Percentiles rank a stretch among this genome's conserved stretches.
Conservation (phyloP, 495 filamentous ascomycete species). For the Aspergillus indologenus region DNA sequence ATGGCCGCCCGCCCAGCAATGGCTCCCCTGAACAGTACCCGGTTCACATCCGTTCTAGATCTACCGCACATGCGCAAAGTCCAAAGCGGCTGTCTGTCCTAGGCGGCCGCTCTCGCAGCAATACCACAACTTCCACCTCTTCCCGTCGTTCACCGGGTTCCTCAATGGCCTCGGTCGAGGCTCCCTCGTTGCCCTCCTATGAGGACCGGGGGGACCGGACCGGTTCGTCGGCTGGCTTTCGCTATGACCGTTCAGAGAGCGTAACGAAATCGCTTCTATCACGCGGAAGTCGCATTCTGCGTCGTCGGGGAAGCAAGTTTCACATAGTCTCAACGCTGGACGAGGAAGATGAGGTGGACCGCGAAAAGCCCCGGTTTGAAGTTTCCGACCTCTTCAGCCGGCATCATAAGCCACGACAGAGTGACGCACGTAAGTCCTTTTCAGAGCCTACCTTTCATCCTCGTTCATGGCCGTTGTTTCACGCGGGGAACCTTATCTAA, state of each 20-base stretch:
- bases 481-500: not conserved
- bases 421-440: slow-evolving; percentile 33
- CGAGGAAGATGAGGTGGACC: slow-evolving; percentile 44
- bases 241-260: slow-evolving; percentile 38
- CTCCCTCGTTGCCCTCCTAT: slow-evolving; percentile 22
- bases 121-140: slow-evolving; percentile 41
- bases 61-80: slow-evolving; percentile 38
- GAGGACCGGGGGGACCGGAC: slow-evolving; percentile 41
- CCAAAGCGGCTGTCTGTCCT: slow-evolving; percentile 46
- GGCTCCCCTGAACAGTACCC: slow-evolving; percentile 39
- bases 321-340: slow-evolving; percentile 47
- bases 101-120: slow-evolving; percentile 42
- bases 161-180: slow-evolving; percentile 40
- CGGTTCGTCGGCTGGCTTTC: slow-evolving; percentile 27
- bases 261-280: slow-evolving; percentile 43
- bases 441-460: not conserved
- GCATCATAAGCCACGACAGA: slow-evolving; percentile 28
- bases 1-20: slow-evolving; percentile 35
- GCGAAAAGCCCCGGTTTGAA: slow-evolving; percentile 35
- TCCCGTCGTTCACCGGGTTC: slow-evolving; percentile 39
- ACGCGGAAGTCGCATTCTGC: slow-evolving; percentile 51
- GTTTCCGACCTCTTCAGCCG: slow-evolving; percentile 35
- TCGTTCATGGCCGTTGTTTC: not conserved
- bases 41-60: slow-evolving; percentile 41
- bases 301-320: slow-evolving; percentile 51